Conservation (phyloP, 768 basidiomycete species). For the Mycena capillaripes region DNA sequence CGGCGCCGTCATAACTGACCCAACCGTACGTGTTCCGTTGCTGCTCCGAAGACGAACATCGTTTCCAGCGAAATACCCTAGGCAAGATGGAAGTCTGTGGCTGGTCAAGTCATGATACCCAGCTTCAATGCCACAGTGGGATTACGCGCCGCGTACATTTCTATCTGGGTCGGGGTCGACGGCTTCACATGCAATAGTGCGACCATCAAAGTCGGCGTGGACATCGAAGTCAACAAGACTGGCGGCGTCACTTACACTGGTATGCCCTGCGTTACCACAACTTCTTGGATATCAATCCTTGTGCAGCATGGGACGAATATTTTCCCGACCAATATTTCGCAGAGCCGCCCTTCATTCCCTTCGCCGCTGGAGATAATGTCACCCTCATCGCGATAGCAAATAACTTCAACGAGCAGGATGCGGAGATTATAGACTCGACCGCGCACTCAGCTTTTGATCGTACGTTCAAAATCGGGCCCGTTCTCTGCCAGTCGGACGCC, state of each 20-base stretch:
- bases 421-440: not conserved
- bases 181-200: conserved; percentile 2
- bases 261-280: too few relatives aligned
- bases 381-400: not conserved
- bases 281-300: too few relatives aligned
- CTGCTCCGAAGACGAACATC: not conserved
- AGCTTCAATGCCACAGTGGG: not conserved
- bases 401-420: not conserved
- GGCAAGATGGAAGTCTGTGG: conserved; percentile 4
- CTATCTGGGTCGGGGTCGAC: conserved; percentile 12
- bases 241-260: not conserved
- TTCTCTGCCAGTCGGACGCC: conserved; percentile 6
- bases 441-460: not conserved
- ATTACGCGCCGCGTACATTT: conserved; percentile 14
- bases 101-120: conserved; percentile 12
- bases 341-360: not conserved
- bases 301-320: conserved; percentile 13
- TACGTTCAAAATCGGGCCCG: not conserved
- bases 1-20: conserved; percentile 12
- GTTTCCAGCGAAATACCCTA: not conserved
- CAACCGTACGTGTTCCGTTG: not conserved
- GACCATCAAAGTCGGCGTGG: conserved; percentile 1
- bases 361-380: conserved; percentile 8
- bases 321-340: not conserved
- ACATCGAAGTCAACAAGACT: conserved; percentile 8